phyloP scores from a whole-genome alignment of 768 basidiomycete species.

The Amanita jacksonii region DNA sequence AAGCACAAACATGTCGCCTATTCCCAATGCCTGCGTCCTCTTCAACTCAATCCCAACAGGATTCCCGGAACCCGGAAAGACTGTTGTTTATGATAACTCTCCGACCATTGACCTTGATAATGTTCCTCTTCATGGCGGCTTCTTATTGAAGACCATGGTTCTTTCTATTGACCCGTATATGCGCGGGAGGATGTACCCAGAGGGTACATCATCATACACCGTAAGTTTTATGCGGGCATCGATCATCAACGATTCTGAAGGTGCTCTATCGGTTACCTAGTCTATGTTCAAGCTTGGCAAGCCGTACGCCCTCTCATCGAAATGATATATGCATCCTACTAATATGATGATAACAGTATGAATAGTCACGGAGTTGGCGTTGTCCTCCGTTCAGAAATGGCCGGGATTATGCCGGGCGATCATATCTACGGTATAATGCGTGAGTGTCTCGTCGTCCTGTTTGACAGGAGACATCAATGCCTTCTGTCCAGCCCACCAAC shows the following conservation, averaged over 20 bases:
- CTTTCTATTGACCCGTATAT: conserved; percentile 36
- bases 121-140: conserved; percentile 32
- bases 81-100: conserved; percentile 32
- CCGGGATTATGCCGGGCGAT: conserved; percentile 24
- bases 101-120: conserved; percentile 41
- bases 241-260: background rate
- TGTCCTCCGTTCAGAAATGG: conserved; percentile 32
- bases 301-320: conserved; percentile 21
- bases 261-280: conserved; percentile 3
- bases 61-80: conserved; percentile 36
- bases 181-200: conserved; percentile 28
- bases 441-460: conserved; percentile 12
- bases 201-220: conserved; percentile 18
- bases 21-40: conserved; percentile 1
- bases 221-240: conserved; percentile 10
- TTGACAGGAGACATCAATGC: too few species aligned
- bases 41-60: conserved; percentile 13
- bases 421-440: conserved; percentile 29
- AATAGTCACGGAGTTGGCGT: conserved; percentile 29
- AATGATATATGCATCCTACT: background rate
- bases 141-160: conserved; percentile 41
- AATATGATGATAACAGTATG: conserved; percentile 13
- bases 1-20: conserved; percentile 3
- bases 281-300: conserved; percentile 23
- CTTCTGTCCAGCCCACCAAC: conserved; percentile 20